Base-by-base conservation (phyloP, 148 eudicot species). In the Rhododendron ferrugineum region DNA sequence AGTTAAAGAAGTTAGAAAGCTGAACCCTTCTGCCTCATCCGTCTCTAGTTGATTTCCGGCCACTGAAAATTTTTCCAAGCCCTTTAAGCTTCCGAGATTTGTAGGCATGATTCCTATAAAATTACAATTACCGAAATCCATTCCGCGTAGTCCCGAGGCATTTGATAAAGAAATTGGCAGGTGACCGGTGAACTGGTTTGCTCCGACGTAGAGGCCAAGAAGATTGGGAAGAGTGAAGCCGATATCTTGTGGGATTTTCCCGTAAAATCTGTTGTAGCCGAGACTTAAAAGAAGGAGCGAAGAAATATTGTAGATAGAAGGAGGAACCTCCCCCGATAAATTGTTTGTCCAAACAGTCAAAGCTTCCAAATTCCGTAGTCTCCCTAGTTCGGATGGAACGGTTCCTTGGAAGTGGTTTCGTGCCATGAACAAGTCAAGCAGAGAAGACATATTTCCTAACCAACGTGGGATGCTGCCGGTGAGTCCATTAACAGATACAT, bases 161-260 rank as follows among this genome's bases (percentile, higher is more conserved):
- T 88, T 84, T 2, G 84, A 5, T 1, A 84, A 23, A 1, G 85
- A 81, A 47, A 78, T 37, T 0, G 88, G 87, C 20, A 86, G 11
- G 14, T 13, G 44, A 9, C 88, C 87, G 0, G 75, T 60, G 13
- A 89, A 85, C 0, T 54, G 37, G 70, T 89, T 89, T 2, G 0
- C 1, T 7, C 60, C 42, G n/a, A 82, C 11, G 28, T 78, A 50
- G 46, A 89, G 75, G 28, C n/a, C 30, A 1, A 16, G 34, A 6
- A 89, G 72, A 30, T 85, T 85, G 14, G 84, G 84, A 83, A 89
- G 86, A 3, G 82, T 82, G 64, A 20, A 58, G 64, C 64, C 10
- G n/a, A 58, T 58, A 6, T 22, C n/a, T 22, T 18, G 26, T 58
- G 64, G 64, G 64, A 58, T 5, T 58, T 18, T 4, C 2, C n/a